Evolutionary conservation across 139 green algal species (phyloP).

Genomic region (Desmodesmus armatus): DNA sequence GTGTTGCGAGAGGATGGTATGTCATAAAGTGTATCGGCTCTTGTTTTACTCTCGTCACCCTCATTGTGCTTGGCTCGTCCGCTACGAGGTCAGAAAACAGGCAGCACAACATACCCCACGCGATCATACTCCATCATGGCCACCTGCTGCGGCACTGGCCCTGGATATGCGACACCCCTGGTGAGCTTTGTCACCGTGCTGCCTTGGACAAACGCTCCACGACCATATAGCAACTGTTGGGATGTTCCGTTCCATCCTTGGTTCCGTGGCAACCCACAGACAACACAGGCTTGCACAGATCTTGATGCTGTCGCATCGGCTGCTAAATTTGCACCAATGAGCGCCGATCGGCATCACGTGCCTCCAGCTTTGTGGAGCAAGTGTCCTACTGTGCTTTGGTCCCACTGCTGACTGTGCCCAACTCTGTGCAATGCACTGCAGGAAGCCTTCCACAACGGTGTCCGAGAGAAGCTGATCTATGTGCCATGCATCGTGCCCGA

Average conservation of each 20-base stretch:
- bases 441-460: conserved; percentile 68
- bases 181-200: conserved; percentile 24
- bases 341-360: not conserved
- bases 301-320: not conserved
- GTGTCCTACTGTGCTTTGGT: not conserved
- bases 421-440: conserved; percentile 9
- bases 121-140: not conserved
- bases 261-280: not conserved
- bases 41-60: not conserved
- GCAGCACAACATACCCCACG: not conserved
- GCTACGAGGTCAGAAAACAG: not conserved
- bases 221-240: not conserved
- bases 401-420: not conserved
- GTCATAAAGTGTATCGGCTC: not conserved
- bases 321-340: too few relatives aligned
- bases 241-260: not conserved
- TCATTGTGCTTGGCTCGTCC: not conserved
- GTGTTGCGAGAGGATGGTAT: not conserved
- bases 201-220: not conserved
- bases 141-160: conserved; percentile 50
- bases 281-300: not conserved
- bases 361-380: not conserved
- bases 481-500: conserved; percentile 64
- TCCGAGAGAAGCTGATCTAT: conserved; percentile 79
- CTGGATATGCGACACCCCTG: conserved; percentile 61